Base-by-base conservation (phyloP, 352 stramenopile species). In the Blastocystis sp. region DNA sequence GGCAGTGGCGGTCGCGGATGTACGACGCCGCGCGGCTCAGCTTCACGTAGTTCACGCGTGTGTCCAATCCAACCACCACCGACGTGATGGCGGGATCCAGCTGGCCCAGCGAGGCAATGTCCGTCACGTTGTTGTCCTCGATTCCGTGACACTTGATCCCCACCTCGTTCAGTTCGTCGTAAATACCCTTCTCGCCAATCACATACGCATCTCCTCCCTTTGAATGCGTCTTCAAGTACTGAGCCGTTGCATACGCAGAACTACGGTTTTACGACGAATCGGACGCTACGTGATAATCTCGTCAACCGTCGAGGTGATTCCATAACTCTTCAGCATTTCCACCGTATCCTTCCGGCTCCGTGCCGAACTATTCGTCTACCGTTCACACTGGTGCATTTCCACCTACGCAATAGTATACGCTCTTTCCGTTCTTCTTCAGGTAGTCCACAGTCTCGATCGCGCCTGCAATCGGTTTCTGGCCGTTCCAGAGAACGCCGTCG, bases 271-370 rank as follows among this genome's bases (percentile, higher is more conserved):
- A 18, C 6, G 21, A 44, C 16, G 42, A 73, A 53, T 9, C 4
- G 38, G 21, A 54, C 3, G n/a, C 11, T 73, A 73, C 63, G 63
- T 73, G 34, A 73, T 53, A 73, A 73, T 73, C 34, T 73, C 63
- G n/a, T 73, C 38, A 16, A 53, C 38, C 9, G 63, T 48, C 6
- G 63, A 27, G 11, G 36, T n/a, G 3, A 73, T 36, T 16, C 63
- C 63, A 27, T 32, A 73, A 14, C 34, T 53, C 63, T 73, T 73
- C 38, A 73, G 27, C 21, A 21, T 40, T 48, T 73, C n/a, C 14
- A 73, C 27, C 8, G 63, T 73, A 27, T 54, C 42, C 48, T 21
- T 51, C 4, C 63, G 36, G 38, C 63, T 73, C 8, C 63, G 36
- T 24, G 63, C 63, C 0, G 63, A 73, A 36, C 63, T 73, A 32